Base-by-base conservation (phyloP, 2,329 filamentous ascomycete genomes). In the Diaporthe aspalathi region DNA sequence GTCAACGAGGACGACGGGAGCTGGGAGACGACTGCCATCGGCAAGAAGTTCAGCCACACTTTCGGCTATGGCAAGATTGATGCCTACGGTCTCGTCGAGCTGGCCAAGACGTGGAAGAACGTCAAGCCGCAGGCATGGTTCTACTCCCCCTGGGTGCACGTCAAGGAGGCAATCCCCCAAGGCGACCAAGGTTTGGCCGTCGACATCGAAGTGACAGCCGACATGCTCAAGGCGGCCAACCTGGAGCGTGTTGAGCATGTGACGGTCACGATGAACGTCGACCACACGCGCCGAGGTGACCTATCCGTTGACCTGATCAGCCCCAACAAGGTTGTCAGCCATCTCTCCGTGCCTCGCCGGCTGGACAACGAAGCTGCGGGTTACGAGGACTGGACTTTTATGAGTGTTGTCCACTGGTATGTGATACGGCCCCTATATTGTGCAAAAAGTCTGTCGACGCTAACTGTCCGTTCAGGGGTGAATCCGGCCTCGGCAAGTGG, bases 21-120 rank as follows among this genome's bases (percentile, higher is more conserved):
- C 74, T 98, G 95, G 93, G 92, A 96, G 79, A 88, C 89, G 56
- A 97, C 94, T 0, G 86, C 89, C 4, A 91, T 93, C 73, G 95
- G 94, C 75, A 94, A 92, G 81, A 91, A 94, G 77, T 99, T 93
- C 84, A 98, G 94, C 79, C 96, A 99, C 80, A 94, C 94, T 57
- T 99, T 93, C 82, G 96, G 95, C 53, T 99, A 97, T 78, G 96
- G 96, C 78, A 98, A 98, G 83, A 89, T 98, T 49, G 96, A 99
- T 80, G 93, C 93, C 0, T 97, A 92, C 78, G 89, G 89, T 20
- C 89, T 97, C 65, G 93, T 99, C 20, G 92, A 98, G 77, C 90
- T 88, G 68, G 95, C 96, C 70, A 97, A 94, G 84, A 90, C 87
- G 0, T 98, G 94, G 91, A 86, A 94, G 75, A 88, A 91, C 24